Percentiles rank a stretch among this genome's conserved stretches.
phyloP scores from a whole-genome alignment of 768 basidiomycete genomes.

The Pleurotus citrinopileatus region DNA sequence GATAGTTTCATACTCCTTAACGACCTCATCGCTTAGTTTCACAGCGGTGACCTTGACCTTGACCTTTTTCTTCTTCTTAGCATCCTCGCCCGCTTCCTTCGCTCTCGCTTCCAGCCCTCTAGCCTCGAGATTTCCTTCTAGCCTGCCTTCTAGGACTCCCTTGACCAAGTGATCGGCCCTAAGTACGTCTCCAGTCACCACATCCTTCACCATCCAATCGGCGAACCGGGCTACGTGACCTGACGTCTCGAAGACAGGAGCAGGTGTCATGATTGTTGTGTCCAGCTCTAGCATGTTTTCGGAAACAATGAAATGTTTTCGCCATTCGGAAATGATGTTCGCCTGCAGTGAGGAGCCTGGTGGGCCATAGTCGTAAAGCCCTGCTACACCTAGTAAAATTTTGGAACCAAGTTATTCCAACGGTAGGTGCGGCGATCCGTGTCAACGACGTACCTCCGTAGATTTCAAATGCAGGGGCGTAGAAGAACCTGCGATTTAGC shows the following conservation, averaged over 20 bases:
- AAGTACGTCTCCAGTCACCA: slow-evolving; percentile 92
- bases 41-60: slow-evolving; percentile 70
- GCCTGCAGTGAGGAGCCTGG: slow-evolving; percentile 94
- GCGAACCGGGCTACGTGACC: slow-evolving; percentile 98
- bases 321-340: slow-evolving; percentile 96
- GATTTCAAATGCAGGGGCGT: slow-evolving; percentile 97
- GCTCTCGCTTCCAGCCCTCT: slow-evolving; percentile 67
- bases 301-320: slow-evolving; percentile 96
- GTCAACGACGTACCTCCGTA: slow-evolving; percentile 75
- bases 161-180: slow-evolving; percentile 97
- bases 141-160: slow-evolving; percentile 82
- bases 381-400: slow-evolving; percentile 74
- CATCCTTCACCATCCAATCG: slow-evolving; percentile 99
- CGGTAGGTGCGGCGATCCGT: slow-evolving; percentile 5
- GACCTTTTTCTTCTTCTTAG: slow-evolving; percentile 74
- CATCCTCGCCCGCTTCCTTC: slow-evolving; percentile 47
- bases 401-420: slow-evolving; percentile 1
- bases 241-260: slow-evolving; percentile 92
- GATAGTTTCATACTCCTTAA: slow-evolving; percentile 74
- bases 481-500: slow-evolving; percentile 92
- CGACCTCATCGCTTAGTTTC: slow-evolving; percentile 69
- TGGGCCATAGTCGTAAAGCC: slow-evolving; percentile 97
- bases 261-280: slow-evolving; percentile 96
- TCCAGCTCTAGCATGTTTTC: slow-evolving; percentile 99
- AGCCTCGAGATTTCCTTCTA: slow-evolving; percentile 90